Evolutionary conservation across 176 grass and related monocot species (phyloP).

Genomic region (Oryza glumipatula): DNA sequence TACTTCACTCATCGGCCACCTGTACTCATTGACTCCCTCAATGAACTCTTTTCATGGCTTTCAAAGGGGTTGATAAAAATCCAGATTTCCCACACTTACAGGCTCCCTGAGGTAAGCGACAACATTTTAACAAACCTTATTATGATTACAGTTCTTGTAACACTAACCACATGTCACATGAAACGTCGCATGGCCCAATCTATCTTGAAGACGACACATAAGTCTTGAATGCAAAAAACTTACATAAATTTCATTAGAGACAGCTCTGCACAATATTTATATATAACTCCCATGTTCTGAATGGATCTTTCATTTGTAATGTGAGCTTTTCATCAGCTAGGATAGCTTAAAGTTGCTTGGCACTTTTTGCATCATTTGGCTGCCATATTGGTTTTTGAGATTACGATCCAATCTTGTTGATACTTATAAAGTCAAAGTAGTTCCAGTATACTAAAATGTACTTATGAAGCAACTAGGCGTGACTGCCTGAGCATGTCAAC

Average conservation of each 20-base stretch:
- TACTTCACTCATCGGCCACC: conserved; percentile 59
- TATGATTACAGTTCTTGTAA: conserved; percentile 22
- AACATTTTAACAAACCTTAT: background rate
- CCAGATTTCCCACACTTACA: conserved; percentile 74
- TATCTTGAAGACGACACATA: background rate
- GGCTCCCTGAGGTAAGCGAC: conserved; percentile 64
- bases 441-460: background rate
- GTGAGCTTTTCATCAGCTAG: background rate
- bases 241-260: too few relatives aligned
- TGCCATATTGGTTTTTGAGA: background rate
- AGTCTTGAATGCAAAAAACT: background rate
- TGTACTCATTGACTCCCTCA: conserved; percentile 75
- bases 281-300: background rate
- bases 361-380: background rate
- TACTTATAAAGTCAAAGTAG: background rate
- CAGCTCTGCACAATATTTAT: too few relatives aligned
- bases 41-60: conserved; percentile 83
- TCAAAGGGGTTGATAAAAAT: conserved; percentile 79
- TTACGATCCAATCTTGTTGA: background rate
- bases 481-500: too few relatives aligned
- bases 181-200: background rate
- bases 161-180: conserved; percentile 2
- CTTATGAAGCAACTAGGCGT: background rate
- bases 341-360: background rate
- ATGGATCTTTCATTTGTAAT: background rate